Base-by-base conservation (phyloP, 2,329 filamentous ascomycete species). In the Chrysosporium queenslandicum region DNA sequence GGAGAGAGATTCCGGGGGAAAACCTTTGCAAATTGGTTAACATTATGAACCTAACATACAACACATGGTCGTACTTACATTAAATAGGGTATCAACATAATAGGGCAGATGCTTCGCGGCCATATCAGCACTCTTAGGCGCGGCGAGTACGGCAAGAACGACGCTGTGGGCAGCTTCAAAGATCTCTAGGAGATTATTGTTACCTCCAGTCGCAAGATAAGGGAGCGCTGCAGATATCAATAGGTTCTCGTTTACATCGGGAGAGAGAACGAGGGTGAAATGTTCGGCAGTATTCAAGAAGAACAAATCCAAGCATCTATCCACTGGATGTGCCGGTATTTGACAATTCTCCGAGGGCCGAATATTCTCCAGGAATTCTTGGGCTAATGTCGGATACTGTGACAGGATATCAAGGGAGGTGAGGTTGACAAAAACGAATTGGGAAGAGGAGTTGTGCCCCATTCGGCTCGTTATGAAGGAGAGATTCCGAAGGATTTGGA, bases 91-190 rank as follows among this genome's bases (percentile, higher is more conserved):
- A 60, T 90, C 83, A 57, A 94, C 82, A 68, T 96, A 95, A 63
- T 87, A 87, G 0, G 88, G 87, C 1, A 90, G 76, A 50, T 92
- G 79, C 57, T 79, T 77, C 7, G 82, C 77, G 14, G 87, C 83
- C 20, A 94, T 71, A 14, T 79, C 70, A 16, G 83, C 81, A 60
- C 89, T 90, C 57, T 86, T 82, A 0, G 89, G 87, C 48, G 86
- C 85, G 0, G 86, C 86, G 42, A 95, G 80, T 3, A 87, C 82
- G 1, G 90, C 82, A 4, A 96, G 78, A 58, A 87, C 79, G 39
- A 90, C 80, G 58, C 85, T 86, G 69, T 96, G 90, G 0, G 89
- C 87, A 0, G 90, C 82, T 68, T 96, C 90, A 61, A 94, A 94
- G n/a, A 94, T 80, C 37, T 82, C 77, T 2, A 83, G 69, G 8